Conservation (phyloP, 202 grass and related monocot species). For the Zoysia matrella region DNA sequence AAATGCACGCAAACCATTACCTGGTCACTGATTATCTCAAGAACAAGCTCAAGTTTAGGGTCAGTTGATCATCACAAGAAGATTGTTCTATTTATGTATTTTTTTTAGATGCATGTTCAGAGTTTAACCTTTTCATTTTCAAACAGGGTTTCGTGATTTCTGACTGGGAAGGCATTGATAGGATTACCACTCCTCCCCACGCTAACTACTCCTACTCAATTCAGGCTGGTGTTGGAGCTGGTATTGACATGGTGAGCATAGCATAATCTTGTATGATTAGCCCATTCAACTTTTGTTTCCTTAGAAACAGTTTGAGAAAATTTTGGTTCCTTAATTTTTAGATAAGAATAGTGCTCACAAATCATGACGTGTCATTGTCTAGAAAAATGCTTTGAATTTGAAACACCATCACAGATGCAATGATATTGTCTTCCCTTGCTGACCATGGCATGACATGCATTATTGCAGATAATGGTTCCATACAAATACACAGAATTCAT, state of each 20-base stretch:
- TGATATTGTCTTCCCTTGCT: conserved; percentile 2
- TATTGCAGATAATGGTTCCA: conserved; percentile 84
- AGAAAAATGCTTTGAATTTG: neutral
- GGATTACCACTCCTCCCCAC: too few relatives aligned
- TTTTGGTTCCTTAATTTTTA: neutral
- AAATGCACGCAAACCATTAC: too few relatives aligned
- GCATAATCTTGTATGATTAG: neutral
- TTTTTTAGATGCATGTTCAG: conserved; percentile 3
- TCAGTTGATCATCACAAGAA: conserved; percentile 42
- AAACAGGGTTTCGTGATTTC: conserved; percentile 67
- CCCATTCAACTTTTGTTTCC: neutral
- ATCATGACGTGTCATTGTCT: neutral
- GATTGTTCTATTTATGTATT: conserved; percentile 1
- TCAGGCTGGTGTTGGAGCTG: conserved; percentile 70
- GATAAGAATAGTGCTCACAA: neutral
- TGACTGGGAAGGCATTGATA: too few relatives aligned
- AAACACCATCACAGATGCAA: neutral
- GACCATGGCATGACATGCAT: conserved; percentile 10
- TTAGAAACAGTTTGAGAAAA: neutral
- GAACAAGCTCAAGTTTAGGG: conserved; percentile 28
- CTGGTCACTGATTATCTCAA: too few relatives aligned
- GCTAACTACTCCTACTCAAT: conserved; percentile 82
- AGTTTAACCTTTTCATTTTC: neutral
- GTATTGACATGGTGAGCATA: conserved; percentile 78
- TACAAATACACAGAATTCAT: conserved; percentile 71